Evolutionary conservation across 2,329 filamentous ascomycete species (phyloP), one percentile per base, ranked within the genome.

Genomic region (Ophiostoma novo-ulmi): DNA sequence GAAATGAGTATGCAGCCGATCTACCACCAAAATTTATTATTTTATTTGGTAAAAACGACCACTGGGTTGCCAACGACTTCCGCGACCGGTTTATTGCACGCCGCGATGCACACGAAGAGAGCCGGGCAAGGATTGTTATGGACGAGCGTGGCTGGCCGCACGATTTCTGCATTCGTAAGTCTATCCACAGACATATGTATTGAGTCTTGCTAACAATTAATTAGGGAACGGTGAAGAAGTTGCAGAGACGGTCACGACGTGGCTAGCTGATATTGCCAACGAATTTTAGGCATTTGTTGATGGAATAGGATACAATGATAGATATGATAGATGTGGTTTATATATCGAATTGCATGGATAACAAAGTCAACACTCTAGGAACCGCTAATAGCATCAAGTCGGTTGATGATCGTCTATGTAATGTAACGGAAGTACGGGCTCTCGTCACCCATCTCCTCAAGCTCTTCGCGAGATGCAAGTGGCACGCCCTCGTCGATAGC

Each of bases 51-150:
- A 79, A 83, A 72, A 78, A 84, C 68, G 88, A 90, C 72, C 83
- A 88, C 71, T 90, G 88, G 88, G 86, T 90, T 1, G 84, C 85
- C 2, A 80, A 86, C 67, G 79, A 82, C 68, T 81, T 83, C 66
- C 80, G 88, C 10, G 86, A 89, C 73, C 81, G 81, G 38, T 85
- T 90, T 71, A 86, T 89, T 69, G 80, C 79, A 77, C 35, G 77
- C 76, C 63, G 75, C 36, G 11, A 72, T 72, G 38, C 70, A 1
- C 71, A 77, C 38, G 77, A 79, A 68, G 73, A 74, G 36, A 80
- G 80, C 7, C 79, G 81, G 72, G 83, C 83, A 0, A 80, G 79
- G 71, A 80, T 88, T 68, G 77, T 84, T 44, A 80, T 90, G 48
- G 87, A 89, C 70, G 82, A 87, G 73, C 69, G 81, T 2, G 80